Evolutionary conservation across 768 basidiomycete genomes (phyloP).

Genomic region (Amanita molliuscula): DNA sequence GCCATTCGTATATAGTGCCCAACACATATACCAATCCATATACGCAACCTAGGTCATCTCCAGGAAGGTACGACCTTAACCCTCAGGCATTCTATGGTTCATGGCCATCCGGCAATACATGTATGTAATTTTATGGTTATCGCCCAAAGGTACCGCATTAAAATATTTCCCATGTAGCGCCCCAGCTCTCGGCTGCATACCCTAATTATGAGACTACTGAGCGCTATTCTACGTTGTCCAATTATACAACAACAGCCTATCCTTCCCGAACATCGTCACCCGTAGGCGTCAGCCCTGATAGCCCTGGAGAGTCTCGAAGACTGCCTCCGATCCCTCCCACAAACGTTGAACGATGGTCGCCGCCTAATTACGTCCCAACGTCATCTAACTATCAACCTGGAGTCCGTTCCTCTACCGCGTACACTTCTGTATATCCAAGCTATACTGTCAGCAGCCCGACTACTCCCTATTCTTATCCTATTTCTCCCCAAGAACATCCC

Average conservation of each 20-base stretch:
- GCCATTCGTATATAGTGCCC: slow-evolving; percentile 49
- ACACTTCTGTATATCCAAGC: slow-evolving; percentile 41
- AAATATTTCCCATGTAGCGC: slow-evolving; percentile 23
- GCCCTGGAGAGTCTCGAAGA: slow-evolving; percentile 43
- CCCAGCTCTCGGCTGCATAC: slow-evolving; percentile 35
- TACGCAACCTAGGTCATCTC: slow-evolving; percentile 56
- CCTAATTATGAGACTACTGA: slow-evolving; percentile 49
- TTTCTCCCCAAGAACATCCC: slow-evolving; percentile 21
- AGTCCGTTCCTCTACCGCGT: slow-evolving; percentile 53
- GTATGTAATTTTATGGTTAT: slow-evolving; percentile 22
- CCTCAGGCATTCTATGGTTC: slow-evolving; percentile 37
- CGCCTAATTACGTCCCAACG: slow-evolving; percentile 21
- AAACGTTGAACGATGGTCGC: slow-evolving; percentile 41
- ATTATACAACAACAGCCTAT: slow-evolving; percentile 31
- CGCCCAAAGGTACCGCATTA: slow-evolving; percentile 24
- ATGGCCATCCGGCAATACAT: slow-evolving; percentile 24
- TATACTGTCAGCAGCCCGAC: slow-evolving; percentile 29
- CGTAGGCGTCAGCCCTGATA: slow-evolving; percentile 33
- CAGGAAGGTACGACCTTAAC: slow-evolving; percentile 48
- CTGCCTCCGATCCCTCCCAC: slow-evolving; percentile 47
- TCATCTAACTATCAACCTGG: slow-evolving; percentile 11
- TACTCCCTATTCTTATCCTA: slow-evolving; percentile 32
- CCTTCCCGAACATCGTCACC: slow-evolving; percentile 38
- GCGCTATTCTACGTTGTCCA: slow-evolving; percentile 38
- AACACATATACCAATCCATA: slow-evolving; percentile 45